Conservation (phyloP, 108 stramenopile genomes). For the Nannochloropsis salina region DNA sequence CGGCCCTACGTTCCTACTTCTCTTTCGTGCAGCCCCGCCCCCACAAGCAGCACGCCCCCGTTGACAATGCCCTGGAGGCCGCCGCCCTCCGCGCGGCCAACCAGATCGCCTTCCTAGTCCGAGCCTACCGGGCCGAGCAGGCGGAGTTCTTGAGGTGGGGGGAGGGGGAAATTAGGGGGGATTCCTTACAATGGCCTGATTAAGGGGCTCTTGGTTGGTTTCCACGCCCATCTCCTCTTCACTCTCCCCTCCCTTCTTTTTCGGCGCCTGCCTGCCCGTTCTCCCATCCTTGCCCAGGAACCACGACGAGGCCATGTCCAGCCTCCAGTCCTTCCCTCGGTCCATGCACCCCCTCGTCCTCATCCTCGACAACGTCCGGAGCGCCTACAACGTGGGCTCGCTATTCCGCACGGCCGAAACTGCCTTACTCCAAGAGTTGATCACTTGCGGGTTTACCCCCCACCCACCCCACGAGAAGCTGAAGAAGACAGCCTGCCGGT, state of each 20-base stretch:
- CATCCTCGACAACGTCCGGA: conserved; percentile 51
- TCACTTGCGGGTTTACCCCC: conserved; percentile 49
- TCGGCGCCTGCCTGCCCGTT: not conserved
- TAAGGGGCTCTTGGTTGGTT: not conserved
- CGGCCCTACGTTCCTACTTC: conserved; percentile 11
- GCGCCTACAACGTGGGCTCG: conserved; percentile 53
- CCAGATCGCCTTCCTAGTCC: conserved; percentile 46
- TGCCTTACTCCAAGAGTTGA: conserved; percentile 37
- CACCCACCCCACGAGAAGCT: conserved; percentile 52
- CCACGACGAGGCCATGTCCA: conserved; percentile 40
- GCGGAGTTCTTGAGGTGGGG: conserved; percentile 41
- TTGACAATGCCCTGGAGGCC: conserved; percentile 3
- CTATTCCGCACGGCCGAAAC: conserved; percentile 54
- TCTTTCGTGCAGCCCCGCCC: conserved; percentile 7
- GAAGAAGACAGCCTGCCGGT: conserved; percentile 45
- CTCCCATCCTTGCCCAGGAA: conserved; percentile 20
- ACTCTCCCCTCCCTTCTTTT: not conserved
- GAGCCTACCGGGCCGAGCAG: conserved; percentile 46
- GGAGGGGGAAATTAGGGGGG: too few species aligned
- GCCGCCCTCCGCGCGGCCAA: not conserved
- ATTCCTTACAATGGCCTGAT: too few species aligned
- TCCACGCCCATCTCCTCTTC: not conserved
- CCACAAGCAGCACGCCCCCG: not conserved
- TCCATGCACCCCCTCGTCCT: conserved; percentile 44
- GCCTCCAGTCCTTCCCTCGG: conserved; percentile 25